Conservation (phyloP, 805 yeast species). For the Metschnikowia hibisci region DNA sequence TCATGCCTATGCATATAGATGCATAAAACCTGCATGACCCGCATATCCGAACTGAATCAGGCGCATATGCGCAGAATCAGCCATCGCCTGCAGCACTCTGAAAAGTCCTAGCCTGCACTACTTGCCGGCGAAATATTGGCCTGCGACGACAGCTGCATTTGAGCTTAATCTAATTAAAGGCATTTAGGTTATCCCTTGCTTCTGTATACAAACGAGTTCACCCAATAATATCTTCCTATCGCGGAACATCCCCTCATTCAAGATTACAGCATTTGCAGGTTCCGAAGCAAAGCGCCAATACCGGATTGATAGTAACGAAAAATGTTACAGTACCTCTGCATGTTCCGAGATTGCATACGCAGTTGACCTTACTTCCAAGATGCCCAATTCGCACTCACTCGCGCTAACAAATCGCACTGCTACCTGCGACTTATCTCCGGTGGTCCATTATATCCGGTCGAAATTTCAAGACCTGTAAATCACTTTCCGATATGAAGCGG, state of each 20-base stretch:
- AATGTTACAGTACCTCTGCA: background rate
- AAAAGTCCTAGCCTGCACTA: background rate
- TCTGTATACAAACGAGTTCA: too few species aligned
- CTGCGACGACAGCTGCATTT: too few species aligned
- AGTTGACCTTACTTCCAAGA: background rate
- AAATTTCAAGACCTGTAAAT: too few species aligned
- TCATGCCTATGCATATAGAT: slow-evolving; percentile 1
- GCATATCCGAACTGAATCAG: slow-evolving; percentile 1
- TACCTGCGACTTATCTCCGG: background rate
- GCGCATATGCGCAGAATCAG: slow-evolving; percentile 1
- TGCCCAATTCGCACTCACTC: background rate
- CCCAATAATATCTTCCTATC: too few species aligned
- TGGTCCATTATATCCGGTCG: background rate
- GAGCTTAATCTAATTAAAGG: too few species aligned
- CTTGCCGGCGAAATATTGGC: background rate
- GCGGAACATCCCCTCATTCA: too few species aligned
- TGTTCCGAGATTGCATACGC: slow-evolving; percentile 1
- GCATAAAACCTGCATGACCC: background rate
- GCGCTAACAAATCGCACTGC: background rate
- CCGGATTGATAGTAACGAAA: background rate
- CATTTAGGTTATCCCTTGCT: too few species aligned
- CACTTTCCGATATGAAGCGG: too few species aligned
- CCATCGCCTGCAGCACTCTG: background rate
- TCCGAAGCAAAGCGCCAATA: background rate
- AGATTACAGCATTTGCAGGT: background rate